These are phyloP conservation scores for Neonothopanus nambi DNA, from an alignment of 1,284 basidiomycete species.

Conservation along the genomic window DNA sequence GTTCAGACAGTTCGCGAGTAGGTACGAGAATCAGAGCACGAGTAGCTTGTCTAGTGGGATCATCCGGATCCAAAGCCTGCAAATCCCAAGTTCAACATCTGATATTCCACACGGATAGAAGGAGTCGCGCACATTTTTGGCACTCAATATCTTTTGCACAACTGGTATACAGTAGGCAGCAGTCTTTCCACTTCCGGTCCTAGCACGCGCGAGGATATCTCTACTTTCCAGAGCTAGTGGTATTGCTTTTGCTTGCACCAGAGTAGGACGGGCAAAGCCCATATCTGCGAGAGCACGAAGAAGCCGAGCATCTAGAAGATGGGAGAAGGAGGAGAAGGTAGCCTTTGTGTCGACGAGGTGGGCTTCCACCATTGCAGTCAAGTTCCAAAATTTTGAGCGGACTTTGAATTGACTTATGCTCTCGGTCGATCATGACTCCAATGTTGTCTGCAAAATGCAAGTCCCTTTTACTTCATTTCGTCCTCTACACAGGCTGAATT, in stretches of 20 bases:
- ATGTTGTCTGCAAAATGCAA: conserved; percentile 24
- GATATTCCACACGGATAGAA: conserved; percentile 4
- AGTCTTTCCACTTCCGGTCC: conserved; percentile 97
- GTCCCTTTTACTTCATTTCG: conserved; percentile 12
- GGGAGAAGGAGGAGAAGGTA: conserved; percentile 67
- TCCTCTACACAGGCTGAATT: background rate
- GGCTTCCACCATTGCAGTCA: conserved; percentile 39
- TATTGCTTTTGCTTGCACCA: conserved; percentile 81
- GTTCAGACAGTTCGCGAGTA: conserved; percentile 91
- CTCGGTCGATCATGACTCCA: conserved; percentile 4
- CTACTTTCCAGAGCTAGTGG: conserved; percentile 87
- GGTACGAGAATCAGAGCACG: conserved; percentile 90
- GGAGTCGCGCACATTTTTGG: conserved; percentile 70
- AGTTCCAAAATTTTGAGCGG: conserved; percentile 11
- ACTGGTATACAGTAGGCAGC: conserved; percentile 93
- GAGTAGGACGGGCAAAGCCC: conserved; percentile 81
- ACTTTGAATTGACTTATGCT: conserved; percentile 6
- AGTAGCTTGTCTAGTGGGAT: conserved; percentile 57
- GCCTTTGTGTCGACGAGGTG: conserved; percentile 52
- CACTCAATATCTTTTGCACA: conserved; percentile 84
- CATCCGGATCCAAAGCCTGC: conserved; percentile 38
- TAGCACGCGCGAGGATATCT: conserved; percentile 92
- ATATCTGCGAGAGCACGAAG: conserved; percentile 80
- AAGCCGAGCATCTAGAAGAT: conserved; percentile 75
- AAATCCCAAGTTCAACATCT: conserved; percentile 4